These are phyloP conservation scores for Microsporum canis DNA, from an alignment of 2,329 filamentous ascomycete genomes.

Conservation along the genomic window DNA sequence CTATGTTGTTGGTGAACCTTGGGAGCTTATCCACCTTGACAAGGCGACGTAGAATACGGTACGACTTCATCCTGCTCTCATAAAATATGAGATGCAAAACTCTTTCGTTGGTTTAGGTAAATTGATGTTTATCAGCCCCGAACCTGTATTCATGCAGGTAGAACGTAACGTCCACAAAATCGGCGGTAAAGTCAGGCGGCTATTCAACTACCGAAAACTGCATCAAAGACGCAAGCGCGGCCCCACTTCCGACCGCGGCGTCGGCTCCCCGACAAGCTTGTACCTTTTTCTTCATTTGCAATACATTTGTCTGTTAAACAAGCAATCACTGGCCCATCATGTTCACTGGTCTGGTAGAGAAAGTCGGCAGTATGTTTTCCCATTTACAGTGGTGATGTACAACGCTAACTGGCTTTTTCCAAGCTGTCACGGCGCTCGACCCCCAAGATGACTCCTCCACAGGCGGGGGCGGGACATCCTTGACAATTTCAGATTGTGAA, in stretches of 20 bases:
- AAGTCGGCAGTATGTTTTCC: conserved; percentile 65
- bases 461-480: conserved; percentile 69
- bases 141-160: background rate
- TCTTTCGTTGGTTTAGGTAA: background rate
- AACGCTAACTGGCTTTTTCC: conserved; percentile 6
- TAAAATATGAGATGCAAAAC: background rate
- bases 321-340: conserved; percentile 39
- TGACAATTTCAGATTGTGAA: conserved; percentile 68
- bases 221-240: background rate
- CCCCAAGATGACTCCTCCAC: conserved; percentile 60
- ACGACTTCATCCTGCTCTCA: conserved; percentile 7
- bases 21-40: background rate
- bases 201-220: background rate
- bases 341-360: conserved; percentile 94
- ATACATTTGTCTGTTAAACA: background rate
- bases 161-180: background rate
- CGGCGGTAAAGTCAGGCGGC: background rate
- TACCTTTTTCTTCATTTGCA: too few species aligned
- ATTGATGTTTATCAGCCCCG: background rate
- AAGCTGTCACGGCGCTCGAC: conserved; percentile 68
- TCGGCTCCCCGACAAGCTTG: background rate
- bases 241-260: conserved; percentile 1
- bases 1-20: background rate
- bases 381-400: background rate
- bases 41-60: background rate